These are phyloP conservation scores for Zasmidium citrigriseum DNA, from an alignment of 2,329 filamentous ascomycete genomes.

Conservation along the genomic window DNA sequence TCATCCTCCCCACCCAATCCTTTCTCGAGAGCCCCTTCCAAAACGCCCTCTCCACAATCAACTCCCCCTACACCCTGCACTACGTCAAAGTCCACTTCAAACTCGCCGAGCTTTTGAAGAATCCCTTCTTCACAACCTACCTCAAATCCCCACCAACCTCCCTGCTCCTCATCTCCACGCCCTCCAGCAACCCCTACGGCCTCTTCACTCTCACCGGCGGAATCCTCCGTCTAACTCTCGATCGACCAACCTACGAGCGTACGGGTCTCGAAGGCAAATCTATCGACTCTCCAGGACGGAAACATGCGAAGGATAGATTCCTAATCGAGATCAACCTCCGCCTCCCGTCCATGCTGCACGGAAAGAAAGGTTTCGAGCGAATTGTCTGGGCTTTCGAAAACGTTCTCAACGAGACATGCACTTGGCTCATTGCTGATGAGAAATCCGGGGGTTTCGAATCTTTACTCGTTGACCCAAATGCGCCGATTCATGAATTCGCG, in stretches of 20 bases:
- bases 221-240: constrained; percentile 73
- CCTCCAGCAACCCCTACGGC: constrained; percentile 57
- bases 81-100: constrained; percentile 74
- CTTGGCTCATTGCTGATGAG: constrained; percentile 76
- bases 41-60: constrained; percentile 6
- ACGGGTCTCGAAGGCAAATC: constrained; percentile 77
- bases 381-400: constrained; percentile 77
- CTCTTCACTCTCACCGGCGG: constrained; percentile 72
- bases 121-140: constrained; percentile 78
- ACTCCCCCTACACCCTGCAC: constrained; percentile 32
- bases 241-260: constrained; percentile 79
- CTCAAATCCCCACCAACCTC: constrained; percentile 63
- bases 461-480: not conserved
- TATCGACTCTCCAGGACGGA: constrained; percentile 54
- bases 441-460: not conserved
- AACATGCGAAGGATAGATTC: constrained; percentile 72
- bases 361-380: constrained; percentile 80
- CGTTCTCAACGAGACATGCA: constrained; percentile 66
- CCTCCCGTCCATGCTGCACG: constrained; percentile 73
- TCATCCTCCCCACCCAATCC: constrained; percentile 62
- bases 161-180: constrained; percentile 72
- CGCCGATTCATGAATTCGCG: constrained; percentile 30
- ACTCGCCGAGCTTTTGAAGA: constrained; percentile 69
- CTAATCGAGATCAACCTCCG: constrained; percentile 75
- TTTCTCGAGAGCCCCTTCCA: constrained; percentile 1